Evolutionary conservation across 192 early-diverging fungal species (phyloP), one percentile per base, ranked within the genome.

Genomic region (Coemansia sp.): DNA sequence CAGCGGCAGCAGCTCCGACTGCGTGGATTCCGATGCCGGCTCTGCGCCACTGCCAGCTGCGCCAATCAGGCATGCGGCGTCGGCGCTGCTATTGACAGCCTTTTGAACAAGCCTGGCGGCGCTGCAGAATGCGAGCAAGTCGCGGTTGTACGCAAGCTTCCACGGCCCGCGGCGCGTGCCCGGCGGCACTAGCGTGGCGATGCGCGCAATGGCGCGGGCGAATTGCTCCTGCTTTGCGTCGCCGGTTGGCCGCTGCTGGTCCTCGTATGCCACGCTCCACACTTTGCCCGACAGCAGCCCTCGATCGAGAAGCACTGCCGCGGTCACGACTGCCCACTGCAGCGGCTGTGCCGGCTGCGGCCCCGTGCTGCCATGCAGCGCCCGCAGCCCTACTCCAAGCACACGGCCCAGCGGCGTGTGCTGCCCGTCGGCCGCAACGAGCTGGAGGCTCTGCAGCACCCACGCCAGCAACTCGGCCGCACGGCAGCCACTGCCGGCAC

Each of bases 111-210:
- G 49, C 23, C 84, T 83, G n/a, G 74, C 82, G 42, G 86, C 78
- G 61, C 87, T 87, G 67, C 81, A 83, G 70, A 90, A 90, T 11
- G 79, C 84, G 25, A 91, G 69, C 31, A 90, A 53, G 46, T 91
- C 88, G 26, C 87, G 80, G 67, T 69, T 85, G 44, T 85, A 71
- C 5, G 81, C 80, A 9, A 70, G 56, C n/a, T 25, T 79, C 89
- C 52, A 73, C 58, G 55, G 46, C 11, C 64, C 65, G 27, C 43
- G 20, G 26, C 59, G 58, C 11, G 38, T 38, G 36, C 36, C 60
- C 29, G 41, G 53, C 8, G 71, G 61, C 23, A 62, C 32, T 21
- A 77, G 79, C 36, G 70, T 61, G 7, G 78, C 74, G 3, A 75
- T 64, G 15, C 71, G 60, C 31, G 62, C 58, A 4, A 62, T 17